Conservation (phyloP, 2,329 filamentous ascomycete genomes). For the Aspergillus amoenus region DNA sequence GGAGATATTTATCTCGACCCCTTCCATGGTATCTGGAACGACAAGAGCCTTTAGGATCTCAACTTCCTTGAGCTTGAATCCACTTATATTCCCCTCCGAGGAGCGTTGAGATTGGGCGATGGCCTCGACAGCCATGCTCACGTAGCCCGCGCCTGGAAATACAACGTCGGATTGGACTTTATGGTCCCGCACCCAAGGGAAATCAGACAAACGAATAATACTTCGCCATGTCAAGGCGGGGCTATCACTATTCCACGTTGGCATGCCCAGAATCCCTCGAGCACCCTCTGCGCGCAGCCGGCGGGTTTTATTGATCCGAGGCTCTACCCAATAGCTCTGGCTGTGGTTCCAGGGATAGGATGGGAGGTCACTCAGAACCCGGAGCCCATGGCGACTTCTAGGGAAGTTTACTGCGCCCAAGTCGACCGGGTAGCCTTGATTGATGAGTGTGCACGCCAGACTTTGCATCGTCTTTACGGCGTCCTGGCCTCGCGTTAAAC, state of each 20-base stretch:
- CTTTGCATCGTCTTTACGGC: neutral
- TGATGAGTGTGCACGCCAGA: slow-evolving; percentile 4
- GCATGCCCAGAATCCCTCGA: neutral
- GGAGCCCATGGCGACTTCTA: no score
- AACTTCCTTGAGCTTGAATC: slow-evolving; percentile 3
- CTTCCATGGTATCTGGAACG: neutral
- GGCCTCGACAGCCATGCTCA: slow-evolving; percentile 8
- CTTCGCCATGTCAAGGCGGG: slow-evolving; percentile 4
- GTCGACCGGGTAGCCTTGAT: slow-evolving; percentile 4
- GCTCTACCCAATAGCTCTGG: slow-evolving; percentile 8
- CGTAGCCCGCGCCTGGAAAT: slow-evolving; percentile 7
- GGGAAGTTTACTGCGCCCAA: neutral
- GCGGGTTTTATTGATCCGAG: neutral
- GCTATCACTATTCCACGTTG: neutral
- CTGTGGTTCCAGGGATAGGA: slow-evolving; percentile 8
- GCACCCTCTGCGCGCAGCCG: neutral
- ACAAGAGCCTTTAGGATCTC: slow-evolving; percentile 8
- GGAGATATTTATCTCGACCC: slow-evolving; percentile 2
- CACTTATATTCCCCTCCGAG: neutral
- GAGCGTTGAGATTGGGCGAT: slow-evolving; percentile 1
- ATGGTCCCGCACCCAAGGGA: slow-evolving; percentile 10
- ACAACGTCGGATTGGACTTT: slow-evolving; percentile 4
- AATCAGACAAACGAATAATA: slow-evolving; percentile 5
- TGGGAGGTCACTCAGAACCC: slow-evolving; percentile 5
- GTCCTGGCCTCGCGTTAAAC: slow-evolving; percentile 3